Conservation (phyloP, 1,284 basidiomycete genomes). For the Rhodotorula sp. region DNA sequence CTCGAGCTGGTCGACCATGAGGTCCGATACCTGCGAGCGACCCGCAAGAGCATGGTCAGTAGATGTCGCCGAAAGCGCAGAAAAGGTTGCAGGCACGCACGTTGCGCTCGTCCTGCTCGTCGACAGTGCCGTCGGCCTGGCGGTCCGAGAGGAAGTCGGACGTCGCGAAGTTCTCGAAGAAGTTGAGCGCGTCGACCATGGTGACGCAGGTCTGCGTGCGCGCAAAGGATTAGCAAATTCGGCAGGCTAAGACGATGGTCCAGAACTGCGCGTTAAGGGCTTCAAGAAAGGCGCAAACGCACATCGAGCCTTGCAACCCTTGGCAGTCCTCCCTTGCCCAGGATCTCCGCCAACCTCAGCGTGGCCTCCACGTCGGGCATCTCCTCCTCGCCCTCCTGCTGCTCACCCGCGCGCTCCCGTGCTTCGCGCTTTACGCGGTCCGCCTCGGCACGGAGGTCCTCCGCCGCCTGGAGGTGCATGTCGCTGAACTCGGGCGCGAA, state of each 20-base stretch:
- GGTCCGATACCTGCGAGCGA: conserved; percentile 50
- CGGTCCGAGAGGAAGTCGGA: conserved; percentile 56
- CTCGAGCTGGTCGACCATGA: conserved; percentile 56
- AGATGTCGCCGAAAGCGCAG: no score
- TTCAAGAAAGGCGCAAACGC: conserved; percentile 4
- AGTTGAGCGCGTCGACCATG: conserved; percentile 50
- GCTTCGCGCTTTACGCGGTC: conserved; percentile 5
- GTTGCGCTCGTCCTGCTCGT: conserved; percentile 56
- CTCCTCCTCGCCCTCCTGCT: conserved; percentile 31
- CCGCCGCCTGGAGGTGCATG: conserved; percentile 51
- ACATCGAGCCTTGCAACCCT: conserved; percentile 50
- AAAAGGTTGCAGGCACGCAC: not conserved
- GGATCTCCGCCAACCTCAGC: conserved; percentile 51
- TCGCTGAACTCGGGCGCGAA: conserved; percentile 48
- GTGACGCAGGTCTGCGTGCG: conserved; percentile 49
- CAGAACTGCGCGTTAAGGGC: no score
- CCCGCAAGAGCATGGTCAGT: not conserved
- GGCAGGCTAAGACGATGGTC: no score
- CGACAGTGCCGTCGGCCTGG: conserved; percentile 47
- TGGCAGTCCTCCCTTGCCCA: conserved; percentile 53
- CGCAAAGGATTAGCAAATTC: conserved; percentile 7
- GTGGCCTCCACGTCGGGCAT: conserved; percentile 41
- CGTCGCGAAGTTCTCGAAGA: conserved; percentile 55
- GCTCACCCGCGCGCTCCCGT: not conserved
- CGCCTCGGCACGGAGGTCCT: conserved; percentile 47